phyloP scores from a whole-genome alignment of 805 yeast species.

The Blastobotrys muscicola region DNA sequence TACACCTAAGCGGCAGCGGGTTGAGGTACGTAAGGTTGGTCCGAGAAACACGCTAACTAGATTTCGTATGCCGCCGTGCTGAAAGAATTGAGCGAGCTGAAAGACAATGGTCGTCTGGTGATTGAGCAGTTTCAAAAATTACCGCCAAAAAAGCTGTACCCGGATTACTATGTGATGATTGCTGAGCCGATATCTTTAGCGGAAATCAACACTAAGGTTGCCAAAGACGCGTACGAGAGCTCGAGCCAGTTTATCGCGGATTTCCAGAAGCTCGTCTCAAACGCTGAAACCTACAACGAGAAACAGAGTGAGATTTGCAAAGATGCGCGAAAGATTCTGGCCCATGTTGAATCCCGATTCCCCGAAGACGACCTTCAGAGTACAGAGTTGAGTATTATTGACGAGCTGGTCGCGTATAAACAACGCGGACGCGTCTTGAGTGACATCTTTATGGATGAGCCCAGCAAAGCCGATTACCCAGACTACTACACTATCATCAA shows the following conservation, averaged over 20 bases:
- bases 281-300: constrained; percentile 68
- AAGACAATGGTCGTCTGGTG: constrained; percentile 1
- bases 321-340: constrained; percentile 49
- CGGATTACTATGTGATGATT: constrained; percentile 72
- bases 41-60: background rate
- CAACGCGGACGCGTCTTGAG: constrained; percentile 37
- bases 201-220: constrained; percentile 40
- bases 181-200: constrained; percentile 50
- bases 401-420: constrained; percentile 36
- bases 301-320: constrained; percentile 53
- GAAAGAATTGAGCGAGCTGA: background rate
- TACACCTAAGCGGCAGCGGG: background rate
- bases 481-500: constrained; percentile 69
- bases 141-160: constrained; percentile 68
- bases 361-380: constrained; percentile 14
- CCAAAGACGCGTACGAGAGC: constrained; percentile 25
- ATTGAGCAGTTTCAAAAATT: constrained; percentile 41
- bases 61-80: background rate
- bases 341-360: constrained; percentile 44
- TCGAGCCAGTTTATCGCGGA: constrained; percentile 43
- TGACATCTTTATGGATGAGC: constrained; percentile 68
- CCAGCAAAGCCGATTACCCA: constrained; percentile 61
- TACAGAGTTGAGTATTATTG: constrained; percentile 22
- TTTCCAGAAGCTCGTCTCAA: constrained; percentile 54
- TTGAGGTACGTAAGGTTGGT: background rate